Conservation (phyloP, 305 asterid species). For the Rubia balearica region DNA sequence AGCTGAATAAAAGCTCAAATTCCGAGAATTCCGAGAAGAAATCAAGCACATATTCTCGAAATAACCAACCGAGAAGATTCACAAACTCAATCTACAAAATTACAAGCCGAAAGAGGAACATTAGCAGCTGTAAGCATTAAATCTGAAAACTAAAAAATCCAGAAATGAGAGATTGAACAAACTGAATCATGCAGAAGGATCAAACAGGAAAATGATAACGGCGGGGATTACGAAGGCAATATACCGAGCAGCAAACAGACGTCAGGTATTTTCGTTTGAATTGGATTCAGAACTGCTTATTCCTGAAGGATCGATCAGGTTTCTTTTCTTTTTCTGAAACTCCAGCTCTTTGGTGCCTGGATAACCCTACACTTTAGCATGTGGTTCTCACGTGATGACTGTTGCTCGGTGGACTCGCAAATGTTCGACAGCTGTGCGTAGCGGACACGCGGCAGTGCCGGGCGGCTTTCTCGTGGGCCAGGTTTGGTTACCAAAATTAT, state of each 20-base stretch:
- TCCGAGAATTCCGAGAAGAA: not conserved
- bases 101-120: not conserved
- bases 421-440: not conserved
- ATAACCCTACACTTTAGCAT: constrained; percentile 7
- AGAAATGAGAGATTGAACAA: constrained; percentile 3
- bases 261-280: not conserved
- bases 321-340: not conserved
- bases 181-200: not conserved
- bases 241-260: too few species aligned
- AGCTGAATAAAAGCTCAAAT: too few species aligned
- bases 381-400: constrained; percentile 9
- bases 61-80: not conserved
- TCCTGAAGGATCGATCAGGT: constrained; percentile 10
- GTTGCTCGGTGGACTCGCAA: not conserved
- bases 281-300: not conserved
- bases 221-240: not conserved
- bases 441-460: not conserved
- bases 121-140: not conserved
- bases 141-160: not conserved
- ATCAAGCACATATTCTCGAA: constrained; percentile 5
- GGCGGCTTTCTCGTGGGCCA: constrained; percentile 1
- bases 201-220: not conserved
- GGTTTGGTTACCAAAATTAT: not conserved
- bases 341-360: not conserved
- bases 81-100: not conserved